Evolutionary conservation across 179 eudicot species (phyloP), one percentile per base, ranked within the genome.

Genomic region (Beta lomatogona): DNA sequence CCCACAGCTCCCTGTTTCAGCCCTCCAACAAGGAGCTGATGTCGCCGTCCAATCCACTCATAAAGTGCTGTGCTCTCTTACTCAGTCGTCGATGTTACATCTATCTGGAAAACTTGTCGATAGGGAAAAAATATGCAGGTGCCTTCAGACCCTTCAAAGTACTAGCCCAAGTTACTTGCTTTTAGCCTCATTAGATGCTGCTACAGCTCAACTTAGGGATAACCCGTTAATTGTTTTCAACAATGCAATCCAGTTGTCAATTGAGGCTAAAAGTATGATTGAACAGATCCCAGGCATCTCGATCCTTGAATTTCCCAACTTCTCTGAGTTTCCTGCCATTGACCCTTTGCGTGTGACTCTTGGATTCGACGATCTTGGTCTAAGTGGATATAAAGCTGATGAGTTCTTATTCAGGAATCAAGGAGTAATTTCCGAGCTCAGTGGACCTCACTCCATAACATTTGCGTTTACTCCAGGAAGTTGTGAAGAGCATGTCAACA

Each of bases 81-180:
- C 96, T 76, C 98, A 94, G 80, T 93, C 98, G 15, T 93, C 98
- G 14, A 94, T 94, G 98, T 82, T 94, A 74, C 98, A 94, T 79
- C 50, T 82, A 74, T 86, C 93, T 0, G 94, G 96, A 41, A 85
- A 88, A 68, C 84, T 90, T 11, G 86, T 94, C 2, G 90, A 90
- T 77, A 87, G 92, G 80, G 94, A 92, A 59, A 91, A 83, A 77
- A 89, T 94, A 25, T 76, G 87, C 82, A 78, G 88, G 84, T 91
- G 93, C 87, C 94, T 94, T 82, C 98, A 93, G 73, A 92, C 89
- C 14, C 94, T 94, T 77, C 96, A 94, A 84, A 93, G 92, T 82
- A 94, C 87, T 41, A 94, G 98, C 85, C 97, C 98, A 31, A 94
- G 94, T 87, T 93, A 89, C 81, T 86, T 94, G 75, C 91, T 94